phyloP scores from a whole-genome alignment of 2,329 filamentous ascomycete genomes.

The Lecanosticta acicola region DNA sequence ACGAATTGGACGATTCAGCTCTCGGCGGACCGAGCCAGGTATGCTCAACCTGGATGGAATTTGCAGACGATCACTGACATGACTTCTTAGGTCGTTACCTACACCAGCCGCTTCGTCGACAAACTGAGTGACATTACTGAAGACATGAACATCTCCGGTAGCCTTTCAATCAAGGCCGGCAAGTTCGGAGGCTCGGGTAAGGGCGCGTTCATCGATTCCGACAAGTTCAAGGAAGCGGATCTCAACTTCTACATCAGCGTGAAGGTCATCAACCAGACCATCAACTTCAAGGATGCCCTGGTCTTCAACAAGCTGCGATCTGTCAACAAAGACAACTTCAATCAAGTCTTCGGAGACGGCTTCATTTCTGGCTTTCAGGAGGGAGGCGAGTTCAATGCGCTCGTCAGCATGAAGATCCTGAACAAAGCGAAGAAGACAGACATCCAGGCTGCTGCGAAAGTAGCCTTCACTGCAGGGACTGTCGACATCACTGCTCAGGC shows the following conservation, averaged over 20 bases:
- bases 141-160: background rate
- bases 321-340: constrained; percentile 2
- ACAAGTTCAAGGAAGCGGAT: constrained; percentile 3
- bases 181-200: background rate
- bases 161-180: background rate
- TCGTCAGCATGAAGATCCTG: constrained; percentile 6
- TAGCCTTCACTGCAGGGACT: too few species aligned
- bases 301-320: background rate
- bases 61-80: background rate
- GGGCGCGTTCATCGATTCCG: background rate
- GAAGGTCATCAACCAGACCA: constrained; percentile 7
- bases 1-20: too few species aligned
- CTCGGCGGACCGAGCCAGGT: too few species aligned
- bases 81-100: background rate
- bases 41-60: too few species aligned
- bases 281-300: background rate
- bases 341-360: constrained; percentile 5
- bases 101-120: background rate
- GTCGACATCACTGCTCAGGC: too few species aligned
- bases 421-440: too few species aligned
- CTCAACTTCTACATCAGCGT: constrained; percentile 3
- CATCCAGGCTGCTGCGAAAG: too few species aligned
- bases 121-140: background rate
- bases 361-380: constrained; percentile 10
- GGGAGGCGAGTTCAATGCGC: constrained; percentile 7